These are phyloP conservation scores for Kwoniella europaea DNA, from an alignment of 768 basidiomycete genomes.

Conservation along the genomic window DNA sequence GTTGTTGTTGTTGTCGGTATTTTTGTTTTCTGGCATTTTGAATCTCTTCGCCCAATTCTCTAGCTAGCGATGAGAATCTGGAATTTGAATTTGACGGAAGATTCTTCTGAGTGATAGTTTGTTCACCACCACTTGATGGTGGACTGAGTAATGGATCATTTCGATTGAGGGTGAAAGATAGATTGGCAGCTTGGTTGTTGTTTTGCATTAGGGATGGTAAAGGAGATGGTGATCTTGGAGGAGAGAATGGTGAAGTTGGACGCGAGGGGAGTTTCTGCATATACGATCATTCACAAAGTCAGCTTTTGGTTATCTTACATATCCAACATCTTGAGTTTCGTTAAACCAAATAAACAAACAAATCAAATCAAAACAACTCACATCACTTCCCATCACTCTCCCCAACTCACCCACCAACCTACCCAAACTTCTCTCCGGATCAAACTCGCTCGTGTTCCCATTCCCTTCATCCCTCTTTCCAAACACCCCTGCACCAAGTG, in stretches of 20 bases:
- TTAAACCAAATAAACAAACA: too few relatives aligned
- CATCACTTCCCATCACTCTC: slow-evolving; percentile 42
- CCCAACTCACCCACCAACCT: slow-evolving; percentile 53
- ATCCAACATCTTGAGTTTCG: too few relatives aligned
- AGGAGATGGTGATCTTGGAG: slow-evolving; percentile 50
- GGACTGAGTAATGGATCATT: slow-evolving; percentile 44
- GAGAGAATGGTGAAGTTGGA: slow-evolving; percentile 50
- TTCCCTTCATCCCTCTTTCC: slow-evolving; percentile 63
- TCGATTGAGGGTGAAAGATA: slow-evolving; percentile 44
- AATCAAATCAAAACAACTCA: slow-evolving; percentile 24
- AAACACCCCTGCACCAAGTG: slow-evolving; percentile 80
- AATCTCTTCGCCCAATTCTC: slow-evolving; percentile 25
- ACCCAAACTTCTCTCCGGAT: slow-evolving; percentile 54
- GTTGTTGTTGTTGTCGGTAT: slow-evolving; percentile 1
- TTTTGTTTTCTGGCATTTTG: slow-evolving; percentile 1
- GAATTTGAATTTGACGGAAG: neutral
- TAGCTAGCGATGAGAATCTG: slow-evolving; percentile 24
- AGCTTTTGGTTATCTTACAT: too few relatives aligned
- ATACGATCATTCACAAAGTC: too few relatives aligned
- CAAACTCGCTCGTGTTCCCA: slow-evolving; percentile 67
- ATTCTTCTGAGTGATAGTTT: slow-evolving; percentile 5
- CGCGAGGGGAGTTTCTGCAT: slow-evolving; percentile 19
- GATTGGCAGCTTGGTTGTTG: slow-evolving; percentile 25
- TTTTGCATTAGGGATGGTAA: slow-evolving; percentile 34
- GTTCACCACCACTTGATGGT: slow-evolving; percentile 28